phyloP scores from a whole-genome alignment of 805 yeast genomes.

The Kodamaea kaohsiungensis region DNA sequence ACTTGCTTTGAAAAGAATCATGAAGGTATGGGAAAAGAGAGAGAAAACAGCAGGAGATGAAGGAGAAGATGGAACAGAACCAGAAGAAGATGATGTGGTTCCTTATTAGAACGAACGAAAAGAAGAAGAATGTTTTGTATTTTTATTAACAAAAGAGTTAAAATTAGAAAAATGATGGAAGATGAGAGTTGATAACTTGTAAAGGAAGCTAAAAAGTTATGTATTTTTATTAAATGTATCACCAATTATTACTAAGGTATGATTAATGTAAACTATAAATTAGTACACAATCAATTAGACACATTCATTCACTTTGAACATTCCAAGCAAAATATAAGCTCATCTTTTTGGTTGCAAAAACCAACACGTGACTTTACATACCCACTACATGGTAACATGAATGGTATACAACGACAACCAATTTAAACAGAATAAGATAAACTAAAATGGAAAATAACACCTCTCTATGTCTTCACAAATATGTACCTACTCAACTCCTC shows the following conservation, averaged over 20 bases:
- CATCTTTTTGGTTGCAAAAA: not conserved
- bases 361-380: not conserved
- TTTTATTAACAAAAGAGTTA: no score
- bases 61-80: slow-evolving; percentile 15
- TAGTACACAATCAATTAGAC: no score
- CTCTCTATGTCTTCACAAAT: not conserved
- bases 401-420: not conserved
- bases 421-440: not conserved
- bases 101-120: slow-evolving; percentile 24
- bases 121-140: no score
- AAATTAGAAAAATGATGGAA: no score
- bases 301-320: no score
- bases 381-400: not conserved
- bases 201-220: no score
- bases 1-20: slow-evolving; percentile 31
- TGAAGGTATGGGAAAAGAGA: slow-evolving; percentile 28
- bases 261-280: no score
- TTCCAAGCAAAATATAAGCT: no score
- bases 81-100: slow-evolving; percentile 30
- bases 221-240: no score
- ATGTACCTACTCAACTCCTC: not conserved
- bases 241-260: no score
- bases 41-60: slow-evolving; percentile 16
- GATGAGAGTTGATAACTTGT: no score
- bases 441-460: not conserved